phyloP scores from a whole-genome alignment of 441 rosid genomes.

The Codiaeum variegatum region DNA sequence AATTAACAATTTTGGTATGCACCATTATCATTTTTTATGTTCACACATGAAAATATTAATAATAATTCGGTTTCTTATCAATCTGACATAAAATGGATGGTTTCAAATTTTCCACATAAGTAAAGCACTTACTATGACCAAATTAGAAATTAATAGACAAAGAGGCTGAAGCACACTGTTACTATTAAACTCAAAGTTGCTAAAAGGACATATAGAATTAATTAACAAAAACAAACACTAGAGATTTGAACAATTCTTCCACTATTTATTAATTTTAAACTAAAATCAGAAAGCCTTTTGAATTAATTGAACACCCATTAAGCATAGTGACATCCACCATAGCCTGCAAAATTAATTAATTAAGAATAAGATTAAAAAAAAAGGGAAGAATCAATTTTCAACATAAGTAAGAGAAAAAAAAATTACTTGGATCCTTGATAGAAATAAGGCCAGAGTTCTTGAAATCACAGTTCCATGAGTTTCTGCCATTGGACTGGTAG shows the following conservation, averaged over 20 bases:
- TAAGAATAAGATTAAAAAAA: too few species aligned
- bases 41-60: too few species aligned
- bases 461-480: constrained; percentile 32
- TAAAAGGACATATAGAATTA: background rate
- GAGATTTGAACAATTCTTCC: background rate
- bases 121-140: background rate
- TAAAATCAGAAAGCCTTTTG: background rate
- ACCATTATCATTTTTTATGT: too few species aligned
- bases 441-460: constrained; percentile 25
- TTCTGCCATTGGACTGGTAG: constrained; percentile 30
- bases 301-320: background rate
- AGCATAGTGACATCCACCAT: constrained; percentile 6
- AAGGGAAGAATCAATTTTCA: background rate
- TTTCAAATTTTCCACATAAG: too few species aligned
- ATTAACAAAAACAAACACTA: too few species aligned
- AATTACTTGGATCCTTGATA: constrained; percentile 36
- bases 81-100: too few species aligned
- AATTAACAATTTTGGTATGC: too few species aligned
- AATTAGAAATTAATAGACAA: too few species aligned
- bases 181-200: background rate
- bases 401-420: too few species aligned
- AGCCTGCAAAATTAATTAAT: constrained; percentile 11
- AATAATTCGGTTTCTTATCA: too few species aligned
- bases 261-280: background rate
- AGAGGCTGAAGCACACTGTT: background rate